Conservation (phyloP, 345 rosid species). For the Citrus hindsii region DNA sequence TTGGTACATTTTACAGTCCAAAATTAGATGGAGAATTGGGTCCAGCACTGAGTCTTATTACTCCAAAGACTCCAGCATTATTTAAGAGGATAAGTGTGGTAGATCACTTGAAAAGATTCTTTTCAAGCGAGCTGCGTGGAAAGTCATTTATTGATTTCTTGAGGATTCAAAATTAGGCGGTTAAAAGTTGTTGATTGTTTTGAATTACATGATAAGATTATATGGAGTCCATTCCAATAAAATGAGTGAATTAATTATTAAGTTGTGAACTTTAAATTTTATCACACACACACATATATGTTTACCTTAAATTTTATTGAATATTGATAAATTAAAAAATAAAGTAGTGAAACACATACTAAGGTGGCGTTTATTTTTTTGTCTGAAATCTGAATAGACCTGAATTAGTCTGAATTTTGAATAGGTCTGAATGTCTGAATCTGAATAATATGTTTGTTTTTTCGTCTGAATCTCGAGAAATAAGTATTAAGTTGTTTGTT, state of each 20-base stretch:
- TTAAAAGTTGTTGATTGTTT: background rate
- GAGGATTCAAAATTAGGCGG: slow-evolving; percentile 6
- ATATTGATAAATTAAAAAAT: too few relatives aligned
- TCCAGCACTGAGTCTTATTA: background rate
- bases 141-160: slow-evolving; percentile 19
- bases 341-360: background rate
- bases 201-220: too few relatives aligned
- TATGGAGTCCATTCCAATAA: background rate
- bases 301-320: too few relatives aligned
- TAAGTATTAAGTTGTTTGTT: too few relatives aligned
- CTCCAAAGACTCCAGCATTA: slow-evolving; percentile 11
- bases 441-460: too few relatives aligned
- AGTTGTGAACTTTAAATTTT: background rate
- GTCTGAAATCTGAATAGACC: too few relatives aligned
- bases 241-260: too few relatives aligned
- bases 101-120: slow-evolving; percentile 11
- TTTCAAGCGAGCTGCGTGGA: slow-evolving; percentile 8
- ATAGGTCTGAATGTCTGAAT: too few relatives aligned
- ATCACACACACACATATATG: too few relatives aligned
- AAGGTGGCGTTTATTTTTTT: too few relatives aligned
- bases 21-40: background rate
- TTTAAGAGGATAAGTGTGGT: slow-evolving; percentile 7
- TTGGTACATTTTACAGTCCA: background rate
- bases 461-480: too few relatives aligned
- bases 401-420: too few relatives aligned